Evolutionary conservation across 345 rosid genomes (phyloP), one percentile per base, ranked within the genome.

Genomic region (Xanthoceras sorbifolium): DNA sequence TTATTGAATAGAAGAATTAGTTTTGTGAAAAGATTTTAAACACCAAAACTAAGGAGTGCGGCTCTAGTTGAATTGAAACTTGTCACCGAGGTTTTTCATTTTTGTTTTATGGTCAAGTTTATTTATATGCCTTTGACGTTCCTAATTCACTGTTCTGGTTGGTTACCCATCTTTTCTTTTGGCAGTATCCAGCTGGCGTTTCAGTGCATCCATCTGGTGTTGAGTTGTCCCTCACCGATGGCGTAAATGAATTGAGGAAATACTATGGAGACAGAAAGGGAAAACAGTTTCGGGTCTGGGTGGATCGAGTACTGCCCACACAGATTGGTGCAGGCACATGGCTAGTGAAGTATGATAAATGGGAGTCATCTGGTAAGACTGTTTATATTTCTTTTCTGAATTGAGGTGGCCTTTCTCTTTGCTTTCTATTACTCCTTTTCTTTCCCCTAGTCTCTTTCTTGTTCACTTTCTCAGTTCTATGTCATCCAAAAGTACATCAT

Each of bases 201-300:
- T 81, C 84, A 69, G 80, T 92, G 73, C 89, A 84, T 87, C 98
- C 98, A 31, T 88, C 94, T 36, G 99, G 98, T 73, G 74, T 77
- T 69, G 93, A 92, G 80, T 78, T 83, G 9, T 79, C 92, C 72
- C 87, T 96, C 61, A 78, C 42, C 75, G 91, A 86, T 6, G 83
- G 86, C 77, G 66, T 91, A 73, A 84, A 82, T 64, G 85, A 82
- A 83, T 31, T 93, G 73, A 84, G 81, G 46, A 82, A 73, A 74
- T 76, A 63, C 80, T 86, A 92, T 72, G 97, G 98, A 72, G 99
- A 96, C 83, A 86, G 87, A 81, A 86, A 87, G 81, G 97, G 95
- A 42, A 87, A 90, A 85, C 81, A 64, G 28, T 96, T 87, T 78
- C 84, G 90, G 44, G 88, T 92, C 42, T 96, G 98, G 99, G 92